Base-by-base conservation (phyloP, 2,329 filamentous ascomycete species). In the Juglanconis sp. region DNA sequence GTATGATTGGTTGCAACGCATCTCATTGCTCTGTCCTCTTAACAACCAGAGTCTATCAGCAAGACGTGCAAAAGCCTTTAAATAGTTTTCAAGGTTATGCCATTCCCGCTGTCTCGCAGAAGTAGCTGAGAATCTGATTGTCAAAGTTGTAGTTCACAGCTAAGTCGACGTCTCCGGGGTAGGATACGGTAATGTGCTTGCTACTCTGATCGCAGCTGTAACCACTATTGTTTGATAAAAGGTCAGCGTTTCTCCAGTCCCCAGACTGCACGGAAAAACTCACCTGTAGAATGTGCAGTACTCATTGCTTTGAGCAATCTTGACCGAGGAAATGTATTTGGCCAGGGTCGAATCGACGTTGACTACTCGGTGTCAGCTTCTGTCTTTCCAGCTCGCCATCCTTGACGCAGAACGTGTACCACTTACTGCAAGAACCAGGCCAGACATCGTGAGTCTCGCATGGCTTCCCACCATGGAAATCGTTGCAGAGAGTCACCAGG, bases 201-300 rank as follows among this genome's bases (percentile, higher is more conserved):
- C 36, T 31, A 17, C 13, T 24, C 5, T 5, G 7, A 38, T 17
- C 5, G 36, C 52, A 54, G 38, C 35, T 46, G n/a, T 42, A 15
- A 5, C 17, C 24, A n/a, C 52, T 54, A n/a, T 5, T 7, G 8
- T 2, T 30, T 9, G 24, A 17, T 17, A 8, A 7, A 30, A 31
- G 24, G 9, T 24, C 24, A 48, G 15, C 15, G 13, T 11, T 15
- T 15, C 34, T 30, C 3, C 30, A n/a, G 3, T 3, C 17, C n/a
- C 13, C 35, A 24, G 17, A 15, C 10, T n/a, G 10, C 30, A n/a
- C 4, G 49, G 31, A 15, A 17, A 38, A 5, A 15, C 52, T 30
- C n/a, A 54, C 52, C n/a, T 54, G 36, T 54, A 44, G 52, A 54
- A 54, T 10, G 9, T 32, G 52, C 52, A 54, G 30, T 42, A 54